These are phyloP conservation scores for Lentinula sp. DNA, from an alignment of 768 basidiomycete species.

Conservation along the genomic window DNA sequence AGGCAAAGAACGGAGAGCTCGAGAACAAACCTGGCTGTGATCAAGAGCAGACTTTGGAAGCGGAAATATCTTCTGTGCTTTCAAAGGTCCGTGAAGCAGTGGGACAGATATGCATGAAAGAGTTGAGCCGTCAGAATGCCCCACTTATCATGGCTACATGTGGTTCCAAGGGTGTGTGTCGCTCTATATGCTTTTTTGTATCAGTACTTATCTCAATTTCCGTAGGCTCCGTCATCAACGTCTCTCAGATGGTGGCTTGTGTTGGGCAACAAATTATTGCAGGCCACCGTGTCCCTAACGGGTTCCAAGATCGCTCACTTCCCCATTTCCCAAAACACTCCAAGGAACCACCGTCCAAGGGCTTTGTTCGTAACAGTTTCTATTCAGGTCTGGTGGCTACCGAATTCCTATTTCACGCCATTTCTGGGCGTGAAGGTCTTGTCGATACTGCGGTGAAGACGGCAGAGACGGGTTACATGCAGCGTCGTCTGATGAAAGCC, in stretches of 20 bases:
- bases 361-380: conserved; percentile 97
- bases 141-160: conserved; percentile 99
- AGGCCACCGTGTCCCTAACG: conserved; percentile 96
- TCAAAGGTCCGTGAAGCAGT: conserved; percentile 95
- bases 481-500: conserved; percentile 97
- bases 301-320: conserved; percentile 98
- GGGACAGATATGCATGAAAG: conserved; percentile 96
- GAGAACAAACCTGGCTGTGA: conserved; percentile 98
- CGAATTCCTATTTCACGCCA: conserved; percentile 98
- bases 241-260: conserved; percentile 99
- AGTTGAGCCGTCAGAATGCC: conserved; percentile 95
- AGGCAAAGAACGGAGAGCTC: conserved; percentile 85
- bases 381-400: conserved; percentile 87
- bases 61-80: conserved; percentile 88
- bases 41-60: conserved; percentile 95
- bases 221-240: conserved; percentile 93
- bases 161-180: conserved; percentile 87
- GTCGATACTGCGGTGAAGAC: conserved; percentile 99
- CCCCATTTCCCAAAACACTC: conserved; percentile 98
- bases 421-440: conserved; percentile 95
- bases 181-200: neutral
- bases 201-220: neutral
- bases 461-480: conserved; percentile 99
- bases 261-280: conserved; percentile 99
- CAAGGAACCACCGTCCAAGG: conserved; percentile 92